Percentiles rank a stretch among this genome's conserved stretches.
Evolutionary conservation across 208 protist species (phyloP).

Genomic region (Acanthamoeba healyi): DNA sequence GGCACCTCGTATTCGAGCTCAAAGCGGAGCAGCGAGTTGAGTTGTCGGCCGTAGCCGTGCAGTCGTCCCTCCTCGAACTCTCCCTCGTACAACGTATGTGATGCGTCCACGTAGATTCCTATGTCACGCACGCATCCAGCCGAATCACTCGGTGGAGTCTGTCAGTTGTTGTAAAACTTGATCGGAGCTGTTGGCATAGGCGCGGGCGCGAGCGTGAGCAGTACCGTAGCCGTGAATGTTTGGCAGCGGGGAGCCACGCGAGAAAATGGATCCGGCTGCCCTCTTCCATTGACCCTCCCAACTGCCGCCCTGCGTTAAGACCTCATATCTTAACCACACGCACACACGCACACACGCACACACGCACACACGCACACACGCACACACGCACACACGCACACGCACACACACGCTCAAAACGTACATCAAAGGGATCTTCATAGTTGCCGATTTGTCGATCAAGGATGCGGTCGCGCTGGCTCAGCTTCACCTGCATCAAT

Average conservation of each 20-base stretch:
- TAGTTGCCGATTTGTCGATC: slow-evolving; percentile 22
- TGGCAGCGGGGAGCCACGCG: background rate
- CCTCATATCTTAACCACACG: background rate
- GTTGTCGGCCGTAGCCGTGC: slow-evolving; percentile 39
- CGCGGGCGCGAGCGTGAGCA: background rate
- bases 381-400: no score
- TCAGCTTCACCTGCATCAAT: slow-evolving; percentile 1
- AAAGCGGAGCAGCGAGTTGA: slow-evolving; percentile 37
- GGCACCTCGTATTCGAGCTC: slow-evolving; percentile 45
- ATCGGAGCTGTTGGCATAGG: no score
- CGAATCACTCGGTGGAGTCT: no score
- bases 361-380: no score
- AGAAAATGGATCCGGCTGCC: slow-evolving; percentile 10
- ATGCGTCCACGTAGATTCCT: background rate
- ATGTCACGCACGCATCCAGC: background rate
- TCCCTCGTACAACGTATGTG: slow-evolving; percentile 17
- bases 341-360: background rate
- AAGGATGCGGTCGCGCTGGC: background rate
- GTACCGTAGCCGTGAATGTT: slow-evolving; percentile 4
- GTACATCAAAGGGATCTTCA: slow-evolving; percentile 8
- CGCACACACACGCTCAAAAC: no score
- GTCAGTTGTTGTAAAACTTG: no score
- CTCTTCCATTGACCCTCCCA: slow-evolving; percentile 39
- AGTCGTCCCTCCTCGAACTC: slow-evolving; percentile 46
- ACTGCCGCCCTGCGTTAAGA: background rate